Evolutionary conservation across 495 filamentous ascomycete species (phyloP).

Genomic region (Podospora anserina): DNA sequence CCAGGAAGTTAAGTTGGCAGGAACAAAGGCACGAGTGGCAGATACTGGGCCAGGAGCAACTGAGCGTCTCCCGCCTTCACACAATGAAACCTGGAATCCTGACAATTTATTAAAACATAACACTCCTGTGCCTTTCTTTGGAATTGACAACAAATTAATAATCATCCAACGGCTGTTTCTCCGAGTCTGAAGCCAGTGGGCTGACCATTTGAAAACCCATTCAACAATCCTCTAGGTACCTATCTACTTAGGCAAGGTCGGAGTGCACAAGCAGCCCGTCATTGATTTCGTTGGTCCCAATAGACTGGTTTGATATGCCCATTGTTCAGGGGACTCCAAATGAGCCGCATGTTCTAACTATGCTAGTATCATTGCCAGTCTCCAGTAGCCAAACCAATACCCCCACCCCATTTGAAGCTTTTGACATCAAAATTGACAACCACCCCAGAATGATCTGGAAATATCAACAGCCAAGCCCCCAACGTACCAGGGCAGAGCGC

Average conservation of each 20-base stretch:
- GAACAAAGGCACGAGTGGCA: too few relatives aligned
- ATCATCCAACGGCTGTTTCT: too few relatives aligned
- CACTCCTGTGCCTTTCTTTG: too few relatives aligned
- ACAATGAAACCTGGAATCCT: too few relatives aligned
- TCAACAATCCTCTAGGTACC: not conserved
- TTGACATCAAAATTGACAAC: not conserved
- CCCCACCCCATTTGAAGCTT: not conserved
- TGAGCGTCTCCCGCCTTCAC: too few relatives aligned
- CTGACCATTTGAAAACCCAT: too few relatives aligned
- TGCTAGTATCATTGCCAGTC: not conserved
- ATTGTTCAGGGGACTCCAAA: not conserved
- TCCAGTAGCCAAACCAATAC: not conserved
- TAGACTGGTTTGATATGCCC: not conserved
- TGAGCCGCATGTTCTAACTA: not conserved
- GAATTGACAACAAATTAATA: too few relatives aligned
- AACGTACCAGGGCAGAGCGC: not conserved
- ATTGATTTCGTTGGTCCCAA: not conserved
- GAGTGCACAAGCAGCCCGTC: not conserved
- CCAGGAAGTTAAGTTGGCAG: too few relatives aligned
- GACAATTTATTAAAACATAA: too few relatives aligned
- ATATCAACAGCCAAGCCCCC: too few relatives aligned
- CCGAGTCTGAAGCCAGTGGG: too few relatives aligned
- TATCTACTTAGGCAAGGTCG: not conserved
- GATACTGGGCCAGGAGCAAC: too few relatives aligned
- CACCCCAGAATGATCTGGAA: not conserved